phyloP scores from a whole-genome alignment of 2,329 filamentous ascomycete genomes.

The Talaromyces marneffei region DNA sequence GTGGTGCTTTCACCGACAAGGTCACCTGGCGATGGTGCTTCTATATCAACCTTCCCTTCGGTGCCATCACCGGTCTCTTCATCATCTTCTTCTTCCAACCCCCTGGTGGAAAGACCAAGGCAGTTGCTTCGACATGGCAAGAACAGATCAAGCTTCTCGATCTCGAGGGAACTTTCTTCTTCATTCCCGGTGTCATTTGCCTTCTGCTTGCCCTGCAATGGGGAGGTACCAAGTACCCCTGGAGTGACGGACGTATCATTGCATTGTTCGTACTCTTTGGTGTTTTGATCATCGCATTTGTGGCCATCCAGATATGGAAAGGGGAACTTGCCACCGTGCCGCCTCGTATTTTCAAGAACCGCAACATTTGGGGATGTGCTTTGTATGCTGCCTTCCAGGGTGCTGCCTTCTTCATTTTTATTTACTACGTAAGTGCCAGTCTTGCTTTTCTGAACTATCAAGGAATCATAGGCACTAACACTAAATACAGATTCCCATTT shows the following conservation, averaged over 20 bases:
- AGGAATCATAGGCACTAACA: not conserved
- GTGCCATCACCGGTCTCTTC: conserved; percentile 13
- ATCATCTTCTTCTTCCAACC: conserved; percentile 16
- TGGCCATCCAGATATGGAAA: conserved; percentile 21
- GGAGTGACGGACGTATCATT: conserved; percentile 16
- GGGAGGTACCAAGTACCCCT: conserved; percentile 16
- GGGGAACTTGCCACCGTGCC: conserved; percentile 27
- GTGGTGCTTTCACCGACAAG: conserved; percentile 55
- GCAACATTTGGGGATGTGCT: conserved; percentile 30
- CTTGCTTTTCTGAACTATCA: not conserved
- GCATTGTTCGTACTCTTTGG: conserved; percentile 17
- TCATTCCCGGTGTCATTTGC: conserved; percentile 16
- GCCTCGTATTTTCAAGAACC: conserved; percentile 32
- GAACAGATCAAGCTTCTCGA: conserved; percentile 14
- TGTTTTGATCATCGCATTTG: conserved; percentile 19
- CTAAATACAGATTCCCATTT: conserved; percentile 16
- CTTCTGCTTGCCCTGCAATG: conserved; percentile 18
- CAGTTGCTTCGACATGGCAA: not conserved
- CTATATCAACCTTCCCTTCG: conserved; percentile 48
- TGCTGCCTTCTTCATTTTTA: conserved; percentile 30
- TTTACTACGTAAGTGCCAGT: conserved; percentile 25
- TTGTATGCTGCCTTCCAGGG: conserved; percentile 38
- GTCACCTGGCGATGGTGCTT: conserved; percentile 58
- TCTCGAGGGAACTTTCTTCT: conserved; percentile 11
- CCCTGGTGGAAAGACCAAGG: conserved; percentile 8